phyloP scores from a whole-genome alignment of 176 grass and related monocot species.

The Hordeum vulgare region DNA sequence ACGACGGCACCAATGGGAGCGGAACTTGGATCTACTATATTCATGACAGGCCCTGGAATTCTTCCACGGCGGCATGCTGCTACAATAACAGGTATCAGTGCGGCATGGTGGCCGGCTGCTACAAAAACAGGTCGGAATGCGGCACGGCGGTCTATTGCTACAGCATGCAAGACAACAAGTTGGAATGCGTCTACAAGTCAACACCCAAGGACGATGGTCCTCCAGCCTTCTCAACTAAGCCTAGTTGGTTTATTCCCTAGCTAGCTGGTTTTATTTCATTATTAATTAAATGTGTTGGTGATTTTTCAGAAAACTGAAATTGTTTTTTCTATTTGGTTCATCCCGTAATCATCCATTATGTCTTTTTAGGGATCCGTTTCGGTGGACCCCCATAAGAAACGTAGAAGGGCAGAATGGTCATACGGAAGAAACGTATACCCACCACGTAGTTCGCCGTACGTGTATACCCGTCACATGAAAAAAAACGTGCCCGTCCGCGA shows the following conservation, averaged over 20 bases:
- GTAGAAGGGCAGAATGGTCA: too few species aligned
- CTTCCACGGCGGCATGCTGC: background rate
- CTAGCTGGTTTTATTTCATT: too few species aligned
- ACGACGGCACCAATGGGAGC: background rate
- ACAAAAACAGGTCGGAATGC: background rate
- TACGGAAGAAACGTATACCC: too few species aligned
- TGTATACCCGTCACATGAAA: too few species aligned
- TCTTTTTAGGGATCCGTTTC: too few species aligned
- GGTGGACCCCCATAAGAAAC: too few species aligned
- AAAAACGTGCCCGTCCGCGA: too few species aligned
- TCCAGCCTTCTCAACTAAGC: background rate
- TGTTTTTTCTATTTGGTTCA: too few species aligned
- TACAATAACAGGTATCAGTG: background rate
- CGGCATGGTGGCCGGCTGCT: background rate
- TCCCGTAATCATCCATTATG: too few species aligned
- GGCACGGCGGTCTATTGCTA: background rate
- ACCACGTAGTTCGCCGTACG: too few species aligned
- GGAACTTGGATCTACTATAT: constrained; percentile 8
- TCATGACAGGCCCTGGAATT: background rate
- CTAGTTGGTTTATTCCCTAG: background rate
- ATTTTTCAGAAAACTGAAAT: too few species aligned
- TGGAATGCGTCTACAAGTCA: background rate
- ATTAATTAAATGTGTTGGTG: too few species aligned
- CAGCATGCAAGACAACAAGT: background rate
- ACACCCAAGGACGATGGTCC: background rate